These are phyloP conservation scores for Somion occarium DNA, from an alignment of 1,284 basidiomycete genomes.

Conservation along the genomic window DNA sequence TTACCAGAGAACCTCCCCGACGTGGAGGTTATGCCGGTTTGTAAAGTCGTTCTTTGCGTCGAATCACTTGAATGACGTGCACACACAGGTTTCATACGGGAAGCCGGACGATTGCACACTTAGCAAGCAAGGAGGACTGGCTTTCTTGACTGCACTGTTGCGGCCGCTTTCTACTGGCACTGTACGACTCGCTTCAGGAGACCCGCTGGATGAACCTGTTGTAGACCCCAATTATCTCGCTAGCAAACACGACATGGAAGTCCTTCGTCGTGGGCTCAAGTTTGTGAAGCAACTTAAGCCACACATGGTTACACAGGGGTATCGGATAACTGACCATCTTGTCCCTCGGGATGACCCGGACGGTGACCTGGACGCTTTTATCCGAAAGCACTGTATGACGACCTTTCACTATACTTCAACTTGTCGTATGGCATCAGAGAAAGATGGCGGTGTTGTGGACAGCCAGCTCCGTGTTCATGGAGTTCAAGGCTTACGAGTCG, in stretches of 20 bases:
- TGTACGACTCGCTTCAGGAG: conserved; percentile 27
- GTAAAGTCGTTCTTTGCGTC: neutral
- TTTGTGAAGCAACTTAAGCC: conserved; percentile 1
- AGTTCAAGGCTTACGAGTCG: conserved; percentile 32
- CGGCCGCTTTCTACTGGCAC: conserved; percentile 30
- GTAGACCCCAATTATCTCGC: conserved; percentile 4
- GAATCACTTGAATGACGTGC: neutral
- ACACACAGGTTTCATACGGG: neutral
- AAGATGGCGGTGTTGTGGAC: conserved; percentile 41
- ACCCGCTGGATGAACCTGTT: conserved; percentile 18
- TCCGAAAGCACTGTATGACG: conserved; percentile 21
- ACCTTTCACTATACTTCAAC: conserved; percentile 34
- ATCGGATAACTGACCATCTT: conserved; percentile 25
- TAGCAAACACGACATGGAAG: neutral
- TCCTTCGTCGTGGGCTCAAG: neutral
- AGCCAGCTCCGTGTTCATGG: conserved; percentile 47
- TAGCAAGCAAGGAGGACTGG: conserved; percentile 48
- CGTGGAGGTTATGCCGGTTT: conserved; percentile 31
- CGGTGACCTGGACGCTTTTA: conserved; percentile 25
- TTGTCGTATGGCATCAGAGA: conserved; percentile 34
- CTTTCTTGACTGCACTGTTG: neutral
- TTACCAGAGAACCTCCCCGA: conserved; percentile 27
- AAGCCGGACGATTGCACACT: neutral
- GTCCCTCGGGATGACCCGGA: conserved; percentile 23
- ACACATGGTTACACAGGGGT: conserved; percentile 27